These are phyloP conservation scores for Aspergillus aculeatus DNA, from an alignment of 2,329 filamentous ascomycete species.

Conservation along the genomic window DNA sequence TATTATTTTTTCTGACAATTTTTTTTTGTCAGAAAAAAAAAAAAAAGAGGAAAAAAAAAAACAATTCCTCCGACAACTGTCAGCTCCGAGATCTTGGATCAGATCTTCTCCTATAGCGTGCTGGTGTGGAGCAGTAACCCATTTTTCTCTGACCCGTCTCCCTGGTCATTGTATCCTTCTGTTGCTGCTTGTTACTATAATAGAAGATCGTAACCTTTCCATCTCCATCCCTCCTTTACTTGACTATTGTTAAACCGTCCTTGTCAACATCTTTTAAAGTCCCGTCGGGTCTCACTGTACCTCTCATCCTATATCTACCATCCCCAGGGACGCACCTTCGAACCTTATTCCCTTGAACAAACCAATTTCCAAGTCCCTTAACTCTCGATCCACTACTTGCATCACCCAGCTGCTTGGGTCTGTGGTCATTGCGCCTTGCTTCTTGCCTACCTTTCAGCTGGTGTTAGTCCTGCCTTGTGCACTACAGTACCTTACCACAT, in stretches of 20 bases:
- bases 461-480: neutral
- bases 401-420: neutral
- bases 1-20: conserved; percentile 10
- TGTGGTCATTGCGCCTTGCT: conserved; percentile 2
- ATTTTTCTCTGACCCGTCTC: conserved; percentile 37
- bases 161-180: conserved; percentile 32
- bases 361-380: neutral
- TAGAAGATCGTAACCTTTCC: conserved; percentile 19
- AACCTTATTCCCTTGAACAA: conserved; percentile 9
- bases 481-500: neutral
- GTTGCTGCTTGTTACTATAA: conserved; percentile 26
- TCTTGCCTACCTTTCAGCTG: neutral
- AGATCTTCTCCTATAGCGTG: conserved; percentile 41
- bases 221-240: conserved; percentile 16
- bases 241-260: conserved; percentile 11
- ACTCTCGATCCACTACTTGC: neutral
- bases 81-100: conserved; percentile 43
- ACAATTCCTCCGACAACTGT: conserved; percentile 32
- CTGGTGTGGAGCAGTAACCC: conserved; percentile 30
- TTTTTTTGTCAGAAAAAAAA: conserved; percentile 5
- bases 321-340: conserved; percentile 9
- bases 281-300: conserved; percentile 6
- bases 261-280: conserved; percentile 9
- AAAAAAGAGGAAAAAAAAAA: neutral
- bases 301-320: conserved; percentile 23